Conservation (phyloP, 257 asterid genomes). For the Fraxinus anomala region DNA sequence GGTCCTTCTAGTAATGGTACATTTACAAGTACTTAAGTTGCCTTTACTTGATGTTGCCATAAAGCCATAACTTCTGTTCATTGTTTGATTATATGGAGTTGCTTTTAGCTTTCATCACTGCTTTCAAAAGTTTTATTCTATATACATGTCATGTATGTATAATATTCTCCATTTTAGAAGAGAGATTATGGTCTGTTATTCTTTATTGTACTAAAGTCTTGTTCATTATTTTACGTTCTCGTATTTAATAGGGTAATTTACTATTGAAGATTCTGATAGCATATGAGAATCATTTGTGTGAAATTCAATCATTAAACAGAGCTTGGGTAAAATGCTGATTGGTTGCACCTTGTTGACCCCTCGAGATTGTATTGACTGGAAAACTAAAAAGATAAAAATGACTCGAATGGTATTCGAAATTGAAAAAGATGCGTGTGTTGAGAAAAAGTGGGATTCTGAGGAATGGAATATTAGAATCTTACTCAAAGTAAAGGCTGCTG, state of each 20-base stretch:
- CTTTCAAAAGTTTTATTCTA: constrained; percentile 16
- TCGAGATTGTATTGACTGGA: constrained; percentile 26
- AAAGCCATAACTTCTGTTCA: constrained; percentile 39
- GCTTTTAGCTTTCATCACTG: constrained; percentile 29
- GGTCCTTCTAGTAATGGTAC: constrained; percentile 38
- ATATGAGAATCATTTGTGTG: constrained; percentile 29
- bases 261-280: constrained; percentile 26
- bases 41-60: constrained; percentile 46
- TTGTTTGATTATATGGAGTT: constrained; percentile 5
- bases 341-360: constrained; percentile 30
- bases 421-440: constrained; percentile 20
- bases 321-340: constrained; percentile 27
- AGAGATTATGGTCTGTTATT: constrained; percentile 33
- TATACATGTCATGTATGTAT: constrained; percentile 18
- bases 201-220: constrained; percentile 43
- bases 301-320: constrained; percentile 41
- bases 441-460: constrained; percentile 45
- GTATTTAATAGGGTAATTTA: constrained; percentile 28
- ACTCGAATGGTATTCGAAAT: constrained; percentile 62
- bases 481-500: constrained; percentile 56
- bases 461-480: constrained; percentile 67
- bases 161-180: constrained; percentile 32
- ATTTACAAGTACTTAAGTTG: constrained; percentile 31
- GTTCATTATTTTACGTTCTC: constrained; percentile 20
- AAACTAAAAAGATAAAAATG: constrained; percentile 38